Conservation (phyloP, 306 rosid genomes). For the Echinosophora koreensis region DNA sequence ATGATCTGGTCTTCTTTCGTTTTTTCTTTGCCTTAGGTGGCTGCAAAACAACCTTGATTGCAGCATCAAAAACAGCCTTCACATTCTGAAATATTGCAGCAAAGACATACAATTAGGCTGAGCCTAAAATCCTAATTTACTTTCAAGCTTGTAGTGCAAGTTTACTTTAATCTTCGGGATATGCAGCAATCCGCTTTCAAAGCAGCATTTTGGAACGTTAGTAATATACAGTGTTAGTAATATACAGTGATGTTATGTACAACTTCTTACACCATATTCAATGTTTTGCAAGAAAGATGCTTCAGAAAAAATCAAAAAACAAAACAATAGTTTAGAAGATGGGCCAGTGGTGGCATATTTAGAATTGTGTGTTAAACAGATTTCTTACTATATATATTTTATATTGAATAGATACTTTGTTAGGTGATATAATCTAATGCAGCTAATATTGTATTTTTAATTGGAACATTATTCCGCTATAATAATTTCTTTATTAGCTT, state of each 20-base stretch:
- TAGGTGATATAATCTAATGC: background rate
- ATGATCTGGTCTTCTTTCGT: slow-evolving; percentile 58
- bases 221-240: no score
- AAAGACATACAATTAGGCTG: slow-evolving; percentile 24
- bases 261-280: background rate
- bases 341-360: no score
- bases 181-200: no score
- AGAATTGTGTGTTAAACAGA: no score
- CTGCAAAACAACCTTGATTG: slow-evolving; percentile 65
- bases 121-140: background rate
- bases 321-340: no score
- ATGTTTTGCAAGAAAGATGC: background rate
- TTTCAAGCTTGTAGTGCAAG: background rate
- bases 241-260: background rate
- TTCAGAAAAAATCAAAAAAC: no score
- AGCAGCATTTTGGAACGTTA: no score
- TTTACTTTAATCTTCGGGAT: background rate
- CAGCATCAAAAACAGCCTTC: slow-evolving; percentile 59
- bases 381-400: no score
- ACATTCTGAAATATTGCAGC: slow-evolving; percentile 55
- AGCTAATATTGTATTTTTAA: background rate
- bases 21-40: slow-evolving; percentile 61
- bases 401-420: background rate
- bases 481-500: slow-evolving; percentile 1
- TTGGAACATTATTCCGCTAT: background rate